phyloP scores from a whole-genome alignment of 1,139 yeast species.

The Protomyces gravidus region DNA sequence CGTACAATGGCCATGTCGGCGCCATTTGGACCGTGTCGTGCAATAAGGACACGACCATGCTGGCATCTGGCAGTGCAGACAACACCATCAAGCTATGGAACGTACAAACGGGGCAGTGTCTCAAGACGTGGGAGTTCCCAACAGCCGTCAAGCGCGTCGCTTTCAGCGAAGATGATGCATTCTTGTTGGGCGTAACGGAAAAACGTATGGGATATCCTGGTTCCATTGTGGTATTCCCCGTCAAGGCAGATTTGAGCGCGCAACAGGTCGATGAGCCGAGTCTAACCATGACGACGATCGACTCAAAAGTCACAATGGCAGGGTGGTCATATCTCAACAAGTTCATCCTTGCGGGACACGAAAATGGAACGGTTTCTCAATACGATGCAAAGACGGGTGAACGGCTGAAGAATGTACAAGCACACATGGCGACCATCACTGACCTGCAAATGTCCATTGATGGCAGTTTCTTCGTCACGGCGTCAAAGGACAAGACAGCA shows the following conservation, averaged over 20 bases:
- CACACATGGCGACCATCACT: constrained; percentile 71
- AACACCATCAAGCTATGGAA: constrained; percentile 81
- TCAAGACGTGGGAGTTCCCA: constrained; percentile 67
- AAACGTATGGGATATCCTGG: constrained; percentile 91
- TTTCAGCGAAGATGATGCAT: constrained; percentile 68
- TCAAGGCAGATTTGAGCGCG: constrained; percentile 47
- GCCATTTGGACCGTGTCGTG: constrained; percentile 94
- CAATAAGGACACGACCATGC: constrained; percentile 59
- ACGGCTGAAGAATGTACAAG: constrained; percentile 53
- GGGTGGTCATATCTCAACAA: constrained; percentile 66
- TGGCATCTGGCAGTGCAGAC: constrained; percentile 91
- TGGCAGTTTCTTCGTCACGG: constrained; percentile 79
- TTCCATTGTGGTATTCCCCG: constrained; percentile 62
- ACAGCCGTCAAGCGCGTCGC: constrained; percentile 91
- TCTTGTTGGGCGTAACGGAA: constrained; percentile 75
- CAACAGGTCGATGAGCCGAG: constrained; percentile 51
- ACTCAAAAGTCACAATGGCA: constrained; percentile 75
- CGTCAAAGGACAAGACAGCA: constrained; percentile 92
- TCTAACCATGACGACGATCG: constrained; percentile 50
- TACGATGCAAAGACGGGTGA: constrained; percentile 75
- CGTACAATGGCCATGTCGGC: constrained; percentile 86
- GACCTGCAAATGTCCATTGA: constrained; percentile 90
- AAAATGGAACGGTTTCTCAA: constrained; percentile 77
- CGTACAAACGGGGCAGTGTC: constrained; percentile 69
- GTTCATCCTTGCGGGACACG: constrained; percentile 79